Evolutionary conservation across 2,329 filamentous ascomycete genomes (phyloP).

Genomic region (Leptographium wingfieldii): DNA sequence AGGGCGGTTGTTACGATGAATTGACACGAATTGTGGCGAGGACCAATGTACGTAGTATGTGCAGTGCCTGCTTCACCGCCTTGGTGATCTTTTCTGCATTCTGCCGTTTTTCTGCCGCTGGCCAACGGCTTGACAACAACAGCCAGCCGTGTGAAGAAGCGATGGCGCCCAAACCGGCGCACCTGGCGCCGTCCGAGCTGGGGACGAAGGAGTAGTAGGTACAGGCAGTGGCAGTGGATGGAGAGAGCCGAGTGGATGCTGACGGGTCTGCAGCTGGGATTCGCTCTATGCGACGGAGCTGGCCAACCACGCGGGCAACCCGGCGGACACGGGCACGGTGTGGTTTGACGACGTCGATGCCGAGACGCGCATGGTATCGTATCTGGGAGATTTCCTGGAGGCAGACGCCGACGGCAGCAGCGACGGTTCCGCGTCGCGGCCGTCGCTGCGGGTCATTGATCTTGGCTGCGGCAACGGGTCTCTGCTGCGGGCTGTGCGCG

Average conservation of each 20-base stretch:
- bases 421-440: too few species aligned
- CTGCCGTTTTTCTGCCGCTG: neutral
- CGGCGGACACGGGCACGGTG: slow-evolving; percentile 71
- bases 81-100: slow-evolving; percentile 1
- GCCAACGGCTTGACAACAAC: neutral
- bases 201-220: slow-evolving; percentile 86
- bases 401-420: slow-evolving; percentile 15
- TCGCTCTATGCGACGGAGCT: slow-evolving; percentile 59
- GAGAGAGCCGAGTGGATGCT: too few species aligned
- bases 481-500: slow-evolving; percentile 69
- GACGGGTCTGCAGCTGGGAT: slow-evolving; percentile 50
- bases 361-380: slow-evolving; percentile 64
- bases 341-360: slow-evolving; percentile 96
- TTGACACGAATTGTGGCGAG: neutral
- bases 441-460: slow-evolving; percentile 54
- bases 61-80: neutral
- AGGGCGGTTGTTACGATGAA: neutral
- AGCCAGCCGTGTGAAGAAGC: neutral
- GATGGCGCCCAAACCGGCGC: slow-evolving; percentile 32
- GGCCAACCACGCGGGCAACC: slow-evolving; percentile 56
- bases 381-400: slow-evolving; percentile 46
- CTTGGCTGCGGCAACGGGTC: slow-evolving; percentile 91
- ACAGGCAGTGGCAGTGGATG: too few species aligned
- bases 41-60: too few species aligned
- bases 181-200: slow-evolving; percentile 64